Percentiles rank a stretch among this genome's conserved stretches.
Evolutionary conservation across 2,329 filamentous ascomycete genomes (phyloP).

Genomic region (Teratosphaeria destructans): DNA sequence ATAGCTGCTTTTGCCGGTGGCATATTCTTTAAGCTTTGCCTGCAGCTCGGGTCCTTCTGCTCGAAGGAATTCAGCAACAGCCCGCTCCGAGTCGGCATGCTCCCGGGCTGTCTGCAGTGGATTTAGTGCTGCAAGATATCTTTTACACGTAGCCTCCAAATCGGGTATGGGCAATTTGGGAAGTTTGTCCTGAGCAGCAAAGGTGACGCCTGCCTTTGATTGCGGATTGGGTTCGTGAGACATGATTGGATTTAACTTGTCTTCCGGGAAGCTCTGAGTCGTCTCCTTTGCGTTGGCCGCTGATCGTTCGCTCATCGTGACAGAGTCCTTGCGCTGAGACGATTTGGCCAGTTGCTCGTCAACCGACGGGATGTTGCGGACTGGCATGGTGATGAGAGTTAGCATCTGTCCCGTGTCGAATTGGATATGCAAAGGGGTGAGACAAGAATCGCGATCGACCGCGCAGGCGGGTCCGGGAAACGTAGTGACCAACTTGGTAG

Average conservation of each 20-base stretch:
- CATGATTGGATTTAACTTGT: slow-evolving; percentile 38
- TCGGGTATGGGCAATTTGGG: slow-evolving; percentile 91
- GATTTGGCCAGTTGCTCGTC: slow-evolving; percentile 13
- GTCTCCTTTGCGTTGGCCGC: slow-evolving; percentile 45
- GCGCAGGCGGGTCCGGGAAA: slow-evolving; percentile 81
- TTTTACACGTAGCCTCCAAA: slow-evolving; percentile 64
- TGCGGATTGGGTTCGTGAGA: slow-evolving; percentile 39
- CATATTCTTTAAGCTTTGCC: slow-evolving; percentile 82
- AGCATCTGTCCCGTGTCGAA: slow-evolving; percentile 19
- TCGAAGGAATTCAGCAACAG: slow-evolving; percentile 72
- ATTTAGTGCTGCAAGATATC: slow-evolving; percentile 67
- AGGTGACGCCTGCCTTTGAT: slow-evolving; percentile 68
- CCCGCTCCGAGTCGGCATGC: slow-evolving; percentile 68
- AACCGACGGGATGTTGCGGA: slow-evolving; percentile 27
- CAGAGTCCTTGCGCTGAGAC: slow-evolving; percentile 21
- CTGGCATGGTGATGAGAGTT: slow-evolving; percentile 47
- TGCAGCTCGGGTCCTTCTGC: slow-evolving; percentile 76
- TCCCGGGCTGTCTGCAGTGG: slow-evolving; percentile 75
- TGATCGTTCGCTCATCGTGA: slow-evolving; percentile 34
- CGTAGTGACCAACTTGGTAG: slow-evolving; percentile 83
- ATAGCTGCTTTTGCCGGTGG: slow-evolving; percentile 82
- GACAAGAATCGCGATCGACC: slow-evolving; percentile 68
- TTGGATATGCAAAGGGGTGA: slow-evolving; percentile 61
- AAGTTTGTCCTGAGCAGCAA: slow-evolving; percentile 75
- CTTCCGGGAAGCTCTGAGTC: slow-evolving; percentile 36